Conservation (phyloP, 2,329 filamentous ascomycete species). For the Colletotrichum endophyticum region DNA sequence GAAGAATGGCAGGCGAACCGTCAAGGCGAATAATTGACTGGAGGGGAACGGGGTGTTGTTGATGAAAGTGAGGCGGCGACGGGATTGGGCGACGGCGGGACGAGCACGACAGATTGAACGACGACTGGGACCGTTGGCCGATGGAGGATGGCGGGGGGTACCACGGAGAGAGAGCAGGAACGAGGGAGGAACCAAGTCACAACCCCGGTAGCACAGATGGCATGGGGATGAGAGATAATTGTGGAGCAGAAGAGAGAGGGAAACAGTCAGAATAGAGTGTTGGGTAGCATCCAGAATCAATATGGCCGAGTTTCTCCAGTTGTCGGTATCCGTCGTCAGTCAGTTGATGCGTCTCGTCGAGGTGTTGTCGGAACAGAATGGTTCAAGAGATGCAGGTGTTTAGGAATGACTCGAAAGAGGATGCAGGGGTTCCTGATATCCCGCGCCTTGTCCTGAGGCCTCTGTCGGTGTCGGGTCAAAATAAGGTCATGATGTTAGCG, state of each 20-base stretch:
- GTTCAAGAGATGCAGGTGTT: neutral
- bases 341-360: neutral
- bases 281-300: neutral
- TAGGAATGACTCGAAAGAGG: constrained; percentile 5
- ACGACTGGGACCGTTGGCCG: neutral
- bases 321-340: neutral
- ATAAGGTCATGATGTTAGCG: neutral
- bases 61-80: constrained; percentile 21
- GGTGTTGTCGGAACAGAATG: neutral
- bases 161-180: neutral
- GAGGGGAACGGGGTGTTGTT: constrained; percentile 16
- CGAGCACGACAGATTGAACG: constrained; percentile 1
- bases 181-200: neutral
- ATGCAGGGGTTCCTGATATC: constrained; percentile 2
- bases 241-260: constrained; percentile 1
- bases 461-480: neutral
- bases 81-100: constrained; percentile 12
- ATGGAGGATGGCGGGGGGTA: constrained; percentile 7
- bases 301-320: neutral
- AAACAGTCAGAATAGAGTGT: neutral
- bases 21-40: constrained; percentile 8
- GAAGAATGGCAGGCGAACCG: neutral
- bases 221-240: neutral
- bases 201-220: neutral
- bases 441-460: neutral